phyloP scores from a whole-genome alignment of 352 stramenopile species.

The Globisporangium polare region DNA sequence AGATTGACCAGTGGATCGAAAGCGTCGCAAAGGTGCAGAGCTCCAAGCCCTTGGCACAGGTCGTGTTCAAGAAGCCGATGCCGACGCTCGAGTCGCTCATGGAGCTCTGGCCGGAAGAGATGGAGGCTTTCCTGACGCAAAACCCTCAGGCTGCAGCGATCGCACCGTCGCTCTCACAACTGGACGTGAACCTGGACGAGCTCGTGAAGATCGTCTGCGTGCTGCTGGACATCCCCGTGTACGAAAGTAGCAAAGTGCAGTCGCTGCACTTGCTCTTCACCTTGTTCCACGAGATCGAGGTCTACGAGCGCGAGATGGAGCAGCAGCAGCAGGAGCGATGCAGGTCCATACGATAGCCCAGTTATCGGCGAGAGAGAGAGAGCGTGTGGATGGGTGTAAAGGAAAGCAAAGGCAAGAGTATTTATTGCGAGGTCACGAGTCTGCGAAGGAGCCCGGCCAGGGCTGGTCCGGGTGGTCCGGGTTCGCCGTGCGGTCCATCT shows the following conservation, averaged over 20 bases:
- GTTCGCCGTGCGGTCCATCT: conserved; percentile 62
- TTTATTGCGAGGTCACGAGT: conserved; percentile 24
- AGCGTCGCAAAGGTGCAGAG: conserved; percentile 88
- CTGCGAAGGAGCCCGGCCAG: conserved; percentile 76
- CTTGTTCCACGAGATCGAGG: conserved; percentile 78
- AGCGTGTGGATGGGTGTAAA: background rate
- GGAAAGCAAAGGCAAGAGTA: background rate
- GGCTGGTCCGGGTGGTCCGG: conserved; percentile 56
- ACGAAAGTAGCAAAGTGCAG: conserved; percentile 73
- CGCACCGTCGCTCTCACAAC: conserved; percentile 26
- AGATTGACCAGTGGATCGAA: conserved; percentile 92
- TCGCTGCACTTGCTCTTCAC: conserved; percentile 92
- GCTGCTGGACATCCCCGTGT: conserved; percentile 91
- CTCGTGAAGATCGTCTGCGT: conserved; percentile 83
- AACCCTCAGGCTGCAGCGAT: conserved; percentile 6
- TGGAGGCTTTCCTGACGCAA: conserved; percentile 67
- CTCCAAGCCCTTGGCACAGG: conserved; percentile 67
- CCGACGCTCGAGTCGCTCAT: conserved; percentile 84
- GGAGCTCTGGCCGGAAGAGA: conserved; percentile 87
- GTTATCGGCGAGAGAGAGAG: background rate
- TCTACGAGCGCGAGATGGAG: conserved; percentile 46
- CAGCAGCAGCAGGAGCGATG: conserved; percentile 7
- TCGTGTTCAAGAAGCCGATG: conserved; percentile 89
- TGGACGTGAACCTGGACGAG: conserved; percentile 87
- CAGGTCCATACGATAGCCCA: conserved; percentile 13